Evolutionary conservation across 352 stramenopile species (phyloP).

Genomic region (Pythium brachiatum): DNA sequence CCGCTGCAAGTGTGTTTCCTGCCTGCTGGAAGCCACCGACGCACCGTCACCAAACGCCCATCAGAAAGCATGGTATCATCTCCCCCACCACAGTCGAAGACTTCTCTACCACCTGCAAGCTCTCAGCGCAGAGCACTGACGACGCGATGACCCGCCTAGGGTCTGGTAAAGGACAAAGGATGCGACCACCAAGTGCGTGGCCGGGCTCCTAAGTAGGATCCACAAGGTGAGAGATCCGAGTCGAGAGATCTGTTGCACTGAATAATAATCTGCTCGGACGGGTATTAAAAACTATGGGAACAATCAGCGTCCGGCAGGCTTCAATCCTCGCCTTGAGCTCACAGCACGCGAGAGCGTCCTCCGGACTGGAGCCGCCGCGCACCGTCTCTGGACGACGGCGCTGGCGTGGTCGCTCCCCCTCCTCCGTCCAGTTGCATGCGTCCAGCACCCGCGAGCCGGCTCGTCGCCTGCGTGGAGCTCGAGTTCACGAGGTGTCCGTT

Average conservation of each 20-base stretch:
- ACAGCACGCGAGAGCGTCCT: slow-evolving; percentile 1
- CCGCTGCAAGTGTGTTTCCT: slow-evolving; percentile 21
- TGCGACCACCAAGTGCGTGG: background rate
- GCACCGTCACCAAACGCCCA: background rate
- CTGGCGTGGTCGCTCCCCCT: background rate
- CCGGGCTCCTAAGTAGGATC: no score
- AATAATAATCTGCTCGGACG: no score
- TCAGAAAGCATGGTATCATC: background rate
- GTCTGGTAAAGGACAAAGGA: background rate
- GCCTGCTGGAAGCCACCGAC: background rate
- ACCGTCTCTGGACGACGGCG: background rate
- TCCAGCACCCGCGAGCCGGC: slow-evolving; percentile 47
- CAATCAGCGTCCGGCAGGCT: no score
- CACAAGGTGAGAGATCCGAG: no score
- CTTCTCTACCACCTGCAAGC: background rate
- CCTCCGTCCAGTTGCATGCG: slow-evolving; percentile 59
- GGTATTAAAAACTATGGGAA: background rate
- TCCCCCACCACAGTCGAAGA: background rate
- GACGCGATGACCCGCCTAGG: background rate
- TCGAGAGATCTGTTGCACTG: no score
- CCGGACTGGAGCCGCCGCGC: background rate
- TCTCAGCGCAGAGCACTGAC: background rate
- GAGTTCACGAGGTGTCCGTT: slow-evolving; percentile 67
- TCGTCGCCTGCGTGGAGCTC: slow-evolving; percentile 33
- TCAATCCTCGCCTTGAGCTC: no score